Conservation (phyloP, 345 rosid genomes). For the Dipteronia dyeriana region DNA sequence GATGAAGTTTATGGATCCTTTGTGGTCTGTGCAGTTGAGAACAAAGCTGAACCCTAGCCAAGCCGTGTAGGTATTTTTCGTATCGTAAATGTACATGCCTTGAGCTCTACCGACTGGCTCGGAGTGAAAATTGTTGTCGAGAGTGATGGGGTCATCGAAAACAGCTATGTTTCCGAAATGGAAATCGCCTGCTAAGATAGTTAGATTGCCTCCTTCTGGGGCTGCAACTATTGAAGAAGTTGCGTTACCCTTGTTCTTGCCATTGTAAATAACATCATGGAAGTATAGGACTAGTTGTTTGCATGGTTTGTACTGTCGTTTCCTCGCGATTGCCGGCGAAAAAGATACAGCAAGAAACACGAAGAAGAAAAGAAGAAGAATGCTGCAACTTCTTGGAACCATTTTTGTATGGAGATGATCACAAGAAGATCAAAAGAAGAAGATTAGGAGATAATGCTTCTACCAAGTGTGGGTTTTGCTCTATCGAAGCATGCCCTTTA, state of each 20-base stretch:
- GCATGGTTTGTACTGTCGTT: slow-evolving; percentile 37
- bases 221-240: slow-evolving; percentile 47
- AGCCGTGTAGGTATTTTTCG: slow-evolving; percentile 43
- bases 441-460: background rate
- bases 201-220: slow-evolving; percentile 36
- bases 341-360: slow-evolving; percentile 4
- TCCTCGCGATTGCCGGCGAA: background rate
- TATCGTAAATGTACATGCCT: slow-evolving; percentile 48
- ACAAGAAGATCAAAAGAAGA: background rate
- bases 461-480: background rate
- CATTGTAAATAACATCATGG: slow-evolving; percentile 57
- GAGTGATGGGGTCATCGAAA: slow-evolving; percentile 55
- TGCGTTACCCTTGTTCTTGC: slow-evolving; percentile 43
- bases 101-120: slow-evolving; percentile 46
- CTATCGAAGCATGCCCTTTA: background rate
- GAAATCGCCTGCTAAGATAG: slow-evolving; percentile 32
- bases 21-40: slow-evolving; percentile 35
- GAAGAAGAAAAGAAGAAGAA: slow-evolving; percentile 5
- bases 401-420: background rate
- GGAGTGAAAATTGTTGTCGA: slow-evolving; percentile 48
- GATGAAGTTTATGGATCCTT: slow-evolving; percentile 41
- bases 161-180: slow-evolving; percentile 48
- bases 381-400: slow-evolving; percentile 14
- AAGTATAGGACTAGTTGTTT: slow-evolving; percentile 39
- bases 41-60: slow-evolving; percentile 48